These are phyloP conservation scores for Zygnema cylindricum DNA, from an alignment of 139 green algal species.

Conservation along the genomic window DNA sequence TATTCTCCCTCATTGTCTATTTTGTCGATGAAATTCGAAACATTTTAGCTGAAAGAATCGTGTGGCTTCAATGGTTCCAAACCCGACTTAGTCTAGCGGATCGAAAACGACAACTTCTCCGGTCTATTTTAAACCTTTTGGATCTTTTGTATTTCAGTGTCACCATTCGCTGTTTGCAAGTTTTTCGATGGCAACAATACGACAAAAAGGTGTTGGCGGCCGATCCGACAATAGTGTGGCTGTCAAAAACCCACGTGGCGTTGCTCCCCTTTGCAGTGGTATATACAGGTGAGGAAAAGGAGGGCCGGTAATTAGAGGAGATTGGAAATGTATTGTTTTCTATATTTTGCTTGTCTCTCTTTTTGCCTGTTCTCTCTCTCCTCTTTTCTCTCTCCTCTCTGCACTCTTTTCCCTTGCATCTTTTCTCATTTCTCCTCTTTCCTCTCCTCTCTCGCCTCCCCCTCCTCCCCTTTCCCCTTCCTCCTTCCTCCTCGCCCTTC, in stretches of 20 bases:
- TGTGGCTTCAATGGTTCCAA: neutral
- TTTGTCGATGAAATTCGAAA: neutral
- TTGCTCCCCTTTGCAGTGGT: neutral
- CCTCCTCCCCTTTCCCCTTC: neutral
- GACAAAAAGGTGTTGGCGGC: conserved; percentile 12
- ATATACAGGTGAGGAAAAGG: conserved; percentile 6
- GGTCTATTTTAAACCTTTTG: neutral
- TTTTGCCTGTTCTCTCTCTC: neutral
- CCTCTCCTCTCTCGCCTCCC: neutral
- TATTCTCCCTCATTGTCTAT: neutral
- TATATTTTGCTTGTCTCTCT: neutral
- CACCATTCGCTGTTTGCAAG: neutral
- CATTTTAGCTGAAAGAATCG: neutral
- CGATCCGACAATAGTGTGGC: neutral
- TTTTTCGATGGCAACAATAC: neutral
- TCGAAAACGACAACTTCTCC: neutral
- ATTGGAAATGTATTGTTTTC: too few species aligned
- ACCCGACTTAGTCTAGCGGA: neutral
- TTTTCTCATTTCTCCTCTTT: neutral
- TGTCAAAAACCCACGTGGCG: neutral
- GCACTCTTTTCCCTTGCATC: neutral
- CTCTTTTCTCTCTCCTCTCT: neutral
- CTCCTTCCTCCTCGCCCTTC: neutral
- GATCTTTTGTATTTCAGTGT: neutral
- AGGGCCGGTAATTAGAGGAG: too few species aligned